A percentile compares a stretch with the other conserved stretches of the same genome.
Conservation (phyloP, 805 yeast species). For the Lipomyces yamadae region DNA sequence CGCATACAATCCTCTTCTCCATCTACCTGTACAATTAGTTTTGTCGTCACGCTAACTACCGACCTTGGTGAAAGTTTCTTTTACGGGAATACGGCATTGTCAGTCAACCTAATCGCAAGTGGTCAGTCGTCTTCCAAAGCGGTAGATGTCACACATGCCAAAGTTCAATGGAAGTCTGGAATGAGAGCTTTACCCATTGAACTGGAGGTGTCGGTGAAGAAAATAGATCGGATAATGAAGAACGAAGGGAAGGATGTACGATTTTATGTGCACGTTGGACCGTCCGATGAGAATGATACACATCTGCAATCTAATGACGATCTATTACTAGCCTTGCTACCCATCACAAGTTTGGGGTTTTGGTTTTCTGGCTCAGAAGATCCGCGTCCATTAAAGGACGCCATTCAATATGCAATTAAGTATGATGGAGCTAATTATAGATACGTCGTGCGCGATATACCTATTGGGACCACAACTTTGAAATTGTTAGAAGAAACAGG, state of each 20-base stretch:
- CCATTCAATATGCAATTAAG: not conserved
- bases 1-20: not conserved
- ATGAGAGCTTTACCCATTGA: constrained; percentile 28
- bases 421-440: not conserved
- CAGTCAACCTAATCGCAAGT: constrained; percentile 3
- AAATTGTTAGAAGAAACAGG: constrained; percentile 48
- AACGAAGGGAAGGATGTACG: not conserved
- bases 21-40: constrained; percentile 14
- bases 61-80: constrained; percentile 52
- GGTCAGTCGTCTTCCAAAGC: not conserved
- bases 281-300: constrained; percentile 12
- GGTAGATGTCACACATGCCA: not conserved
- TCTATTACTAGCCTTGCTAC: not conserved
- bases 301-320: not conserved
- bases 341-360: constrained; percentile 20
- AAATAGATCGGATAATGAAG: not conserved
- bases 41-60: constrained; percentile 45
- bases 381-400: not conserved
- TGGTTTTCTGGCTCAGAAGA: constrained; percentile 3
- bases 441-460: constrained; percentile 19
- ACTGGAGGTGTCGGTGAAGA: constrained; percentile 9
- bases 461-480: constrained; percentile 10
- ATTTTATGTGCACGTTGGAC: constrained; percentile 3
- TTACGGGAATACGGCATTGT: constrained; percentile 43
- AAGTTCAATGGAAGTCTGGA: constrained; percentile 19